Evolutionary conservation across 176 grass and related monocot species (phyloP), one percentile per base, ranked within the genome.

Genomic region (Alloteropsis semialata): DNA sequence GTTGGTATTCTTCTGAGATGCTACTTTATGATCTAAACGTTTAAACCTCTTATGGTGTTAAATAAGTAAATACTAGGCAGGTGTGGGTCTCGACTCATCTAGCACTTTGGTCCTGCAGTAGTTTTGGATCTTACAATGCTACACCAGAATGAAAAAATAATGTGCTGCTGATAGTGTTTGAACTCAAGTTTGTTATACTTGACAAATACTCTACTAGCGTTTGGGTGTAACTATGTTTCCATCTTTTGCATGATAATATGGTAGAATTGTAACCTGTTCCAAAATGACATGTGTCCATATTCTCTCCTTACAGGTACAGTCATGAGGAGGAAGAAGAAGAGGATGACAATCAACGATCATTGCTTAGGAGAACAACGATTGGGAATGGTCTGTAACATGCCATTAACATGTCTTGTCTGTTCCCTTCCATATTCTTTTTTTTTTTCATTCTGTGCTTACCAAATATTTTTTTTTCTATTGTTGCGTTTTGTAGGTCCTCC

Each of bases 361-460:
- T 98, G 61, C 12, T 91, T 69, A 89, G 92, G 65, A 91, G 96
- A 93, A 98, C 90, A 50, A 98, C 96, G 44, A 95, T 98, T 43
- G 92, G 96, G 92, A 98, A 98, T 87, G 96, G 96, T 98, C 65
- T 70, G 81, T 62, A 58, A 38, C 12, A 65, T 76, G 67, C 60
- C 17, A 64, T 55, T 76, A 60, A 51, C 15, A 46, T 87, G 32
- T 49, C 27, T 87, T 85, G 39, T 62, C 29, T 89, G 58, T 77
- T 61, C 69, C 50, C 6, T 64, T 64, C 46, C 43, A 48, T 65
- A 45, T 21, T 62, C 24, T 12, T 78, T 77, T 8, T n/a, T 57
- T 61, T 48, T 84, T 74, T 84, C 69, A 53, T 74, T 84, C 69
- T 45, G 7, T 46, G 42, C 19, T 72, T 76, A 77, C 73, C 38